Conservation (phyloP, 257 asterid species). For the Fraxinus cuspidata region DNA sequence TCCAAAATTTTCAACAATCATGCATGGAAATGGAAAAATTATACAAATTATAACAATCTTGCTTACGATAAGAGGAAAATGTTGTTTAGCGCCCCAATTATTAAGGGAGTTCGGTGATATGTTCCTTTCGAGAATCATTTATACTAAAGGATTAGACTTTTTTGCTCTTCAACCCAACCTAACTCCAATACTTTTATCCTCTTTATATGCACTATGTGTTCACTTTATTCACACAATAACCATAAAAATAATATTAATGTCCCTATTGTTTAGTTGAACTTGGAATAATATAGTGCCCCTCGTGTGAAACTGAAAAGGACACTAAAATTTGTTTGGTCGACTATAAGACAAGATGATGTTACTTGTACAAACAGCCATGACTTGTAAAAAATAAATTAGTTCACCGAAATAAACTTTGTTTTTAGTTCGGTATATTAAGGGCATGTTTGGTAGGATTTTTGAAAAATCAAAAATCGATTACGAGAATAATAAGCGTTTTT, state of each 20-base stretch:
- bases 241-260: slow-evolving; percentile 18
- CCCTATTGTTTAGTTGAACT: slow-evolving; percentile 29
- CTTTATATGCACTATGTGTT: slow-evolving; percentile 20
- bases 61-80: neutral
- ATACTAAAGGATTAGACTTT: slow-evolving; percentile 26
- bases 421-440: no score
- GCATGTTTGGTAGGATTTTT: no score
- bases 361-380: neutral
- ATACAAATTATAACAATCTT: neutral
- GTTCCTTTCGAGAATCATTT: slow-evolving; percentile 53
- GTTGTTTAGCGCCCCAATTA: slow-evolving; percentile 13
- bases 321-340: slow-evolving; percentile 1
- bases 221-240: slow-evolving; percentile 10
- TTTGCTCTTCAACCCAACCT: slow-evolving; percentile 43
- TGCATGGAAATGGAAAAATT: no score
- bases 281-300: slow-evolving; percentile 24
- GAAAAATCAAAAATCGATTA: no score
- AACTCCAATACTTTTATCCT: slow-evolving; percentile 32
- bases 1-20: neutral
- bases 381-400: neutral
- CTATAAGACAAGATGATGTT: neutral
- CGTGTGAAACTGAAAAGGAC: slow-evolving; percentile 34
- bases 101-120: slow-evolving; percentile 49
- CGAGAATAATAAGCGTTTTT: no score
- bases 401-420: neutral